Percentiles rank a stretch among this genome's conserved stretches.
Conservation (phyloP, 352 stramenopile species). For the Pythium brachiatum region DNA sequence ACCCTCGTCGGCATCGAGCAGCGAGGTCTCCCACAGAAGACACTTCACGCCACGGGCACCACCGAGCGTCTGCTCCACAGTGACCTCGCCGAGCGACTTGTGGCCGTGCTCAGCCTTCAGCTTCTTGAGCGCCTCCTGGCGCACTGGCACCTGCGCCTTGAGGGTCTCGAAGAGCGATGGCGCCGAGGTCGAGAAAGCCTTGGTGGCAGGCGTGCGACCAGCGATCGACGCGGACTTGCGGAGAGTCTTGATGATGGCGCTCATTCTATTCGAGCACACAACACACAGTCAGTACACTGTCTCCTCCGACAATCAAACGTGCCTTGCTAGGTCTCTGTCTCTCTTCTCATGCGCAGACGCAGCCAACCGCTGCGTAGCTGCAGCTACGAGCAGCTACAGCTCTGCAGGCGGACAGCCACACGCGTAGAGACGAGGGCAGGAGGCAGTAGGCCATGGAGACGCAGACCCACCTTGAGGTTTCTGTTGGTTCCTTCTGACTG, state of each 20-base stretch:
- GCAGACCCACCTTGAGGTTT: slow-evolving; percentile 13
- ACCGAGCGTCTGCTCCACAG: slow-evolving; percentile 96
- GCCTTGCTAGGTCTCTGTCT: background rate
- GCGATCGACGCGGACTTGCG: slow-evolving; percentile 44
- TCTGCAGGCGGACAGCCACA: no score
- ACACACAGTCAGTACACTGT: slow-evolving; percentile 7
- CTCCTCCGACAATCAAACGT: background rate
- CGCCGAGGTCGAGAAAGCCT: slow-evolving; percentile 66
- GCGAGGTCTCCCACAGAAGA: slow-evolving; percentile 98
- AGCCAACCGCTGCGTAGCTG: background rate
- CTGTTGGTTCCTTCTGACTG: slow-evolving; percentile 27
- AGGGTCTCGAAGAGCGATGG: slow-evolving; percentile 81
- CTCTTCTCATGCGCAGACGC: background rate
- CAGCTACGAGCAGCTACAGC: background rate
- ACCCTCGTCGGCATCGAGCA: slow-evolving; percentile 94
- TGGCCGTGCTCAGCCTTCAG: slow-evolving; percentile 93
- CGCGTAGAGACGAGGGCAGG: background rate
- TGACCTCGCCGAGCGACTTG: slow-evolving; percentile 93
- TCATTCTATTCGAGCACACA: slow-evolving; percentile 38
- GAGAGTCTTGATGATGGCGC: slow-evolving; percentile 67
- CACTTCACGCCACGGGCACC: slow-evolving; percentile 97
- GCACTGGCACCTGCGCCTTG: slow-evolving; percentile 87
- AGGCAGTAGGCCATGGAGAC: background rate
- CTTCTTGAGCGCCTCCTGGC: slow-evolving; percentile 93
- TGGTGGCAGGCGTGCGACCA: slow-evolving; percentile 41